Conservation (phyloP, 257 asterid genomes). For the Rauvolfia tetraphylla region DNA sequence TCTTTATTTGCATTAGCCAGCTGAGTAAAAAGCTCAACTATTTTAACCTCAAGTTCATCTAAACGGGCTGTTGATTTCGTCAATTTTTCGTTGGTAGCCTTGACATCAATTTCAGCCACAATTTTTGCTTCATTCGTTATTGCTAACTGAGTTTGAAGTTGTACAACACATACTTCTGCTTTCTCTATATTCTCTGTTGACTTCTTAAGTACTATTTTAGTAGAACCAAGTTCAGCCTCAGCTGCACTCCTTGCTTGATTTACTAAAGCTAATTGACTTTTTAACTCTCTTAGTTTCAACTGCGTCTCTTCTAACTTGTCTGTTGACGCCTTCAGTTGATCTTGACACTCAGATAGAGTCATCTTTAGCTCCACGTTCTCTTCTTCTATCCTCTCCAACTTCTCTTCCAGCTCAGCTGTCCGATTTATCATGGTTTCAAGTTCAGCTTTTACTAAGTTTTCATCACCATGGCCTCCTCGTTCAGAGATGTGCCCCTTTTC, state of each 20-base stretch:
- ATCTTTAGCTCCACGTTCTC: constrained; percentile 54
- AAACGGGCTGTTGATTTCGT: constrained; percentile 33
- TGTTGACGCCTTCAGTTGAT: constrained; percentile 47
- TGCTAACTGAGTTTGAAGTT: constrained; percentile 39
- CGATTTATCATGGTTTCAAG: constrained; percentile 20
- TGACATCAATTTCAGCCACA: constrained; percentile 30
- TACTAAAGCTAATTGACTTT: constrained; percentile 40
- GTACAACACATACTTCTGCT: constrained; percentile 36
- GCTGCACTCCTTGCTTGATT: constrained; percentile 47
- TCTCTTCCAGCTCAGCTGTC: constrained; percentile 50
- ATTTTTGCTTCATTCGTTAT: constrained; percentile 30
- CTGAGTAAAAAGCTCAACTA: constrained; percentile 33
- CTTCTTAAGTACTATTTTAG: constrained; percentile 38
- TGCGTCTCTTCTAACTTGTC: constrained; percentile 46
- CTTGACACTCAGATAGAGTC: constrained; percentile 40
- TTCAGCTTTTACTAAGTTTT: constrained; percentile 33
- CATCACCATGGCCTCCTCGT: constrained; percentile 22
- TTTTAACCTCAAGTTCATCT: constrained; percentile 44
- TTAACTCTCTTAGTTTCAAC: constrained; percentile 35
- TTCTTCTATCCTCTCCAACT: constrained; percentile 35
- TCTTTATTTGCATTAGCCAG: constrained; percentile 35
- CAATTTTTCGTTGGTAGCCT: constrained; percentile 34
- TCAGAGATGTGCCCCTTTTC: constrained; percentile 18
- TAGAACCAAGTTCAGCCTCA: constrained; percentile 36
- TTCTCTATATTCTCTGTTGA: constrained; percentile 41